Evolutionary conservation across 495 filamentous ascomycete species (phyloP), one percentile per base, ranked within the genome.

Genomic region (Geopyxis carbonaria): DNA sequence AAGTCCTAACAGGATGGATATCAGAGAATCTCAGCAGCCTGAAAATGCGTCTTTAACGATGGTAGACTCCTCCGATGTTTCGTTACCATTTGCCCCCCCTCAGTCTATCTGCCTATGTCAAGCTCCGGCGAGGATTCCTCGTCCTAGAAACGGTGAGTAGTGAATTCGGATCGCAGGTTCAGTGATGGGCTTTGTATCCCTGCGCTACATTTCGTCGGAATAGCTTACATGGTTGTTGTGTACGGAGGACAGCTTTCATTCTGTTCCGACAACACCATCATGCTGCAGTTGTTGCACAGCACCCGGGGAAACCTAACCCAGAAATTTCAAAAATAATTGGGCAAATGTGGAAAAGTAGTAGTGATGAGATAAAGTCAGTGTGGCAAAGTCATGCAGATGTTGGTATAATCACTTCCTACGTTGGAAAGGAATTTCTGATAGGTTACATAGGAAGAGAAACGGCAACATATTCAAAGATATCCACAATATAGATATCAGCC

Each of bases 311-410:
- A 46, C 74, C 91, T 23, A 97, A 97, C 59, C 89, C 89, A 4
- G 85, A 97, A 34, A 93, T 97, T 43, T 95, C 89, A 25, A 95
- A 95, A 61, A 89, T 94, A 48, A 93, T 95, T 51, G 89, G 91
- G 30, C 77, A 86, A 52, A 76, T 83, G 68, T 97, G 89, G 89
- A 70, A 75, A 43, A 64, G 70, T 44, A 72, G 84, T 45, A 63
- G 75, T 3, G 65, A 76, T 22, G 73, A 80, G n/a, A 66, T 71
- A 20, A 93, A 92, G 59, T 69, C 72, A 27, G 68, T 80, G 51
- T 97, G 91, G 91, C 92, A 87, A 57, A 65, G 64, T 41, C 68
- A 93, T 10, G 91, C 89, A 45, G 84, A 92, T 61, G 78, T 82
- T 61, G 44, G 61, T 37, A 18, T 41, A n/a, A 33, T 36, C 24